phyloP scores from a whole-genome alignment of 2,329 filamentous ascomycete species.

The Fusarium sp. region DNA sequence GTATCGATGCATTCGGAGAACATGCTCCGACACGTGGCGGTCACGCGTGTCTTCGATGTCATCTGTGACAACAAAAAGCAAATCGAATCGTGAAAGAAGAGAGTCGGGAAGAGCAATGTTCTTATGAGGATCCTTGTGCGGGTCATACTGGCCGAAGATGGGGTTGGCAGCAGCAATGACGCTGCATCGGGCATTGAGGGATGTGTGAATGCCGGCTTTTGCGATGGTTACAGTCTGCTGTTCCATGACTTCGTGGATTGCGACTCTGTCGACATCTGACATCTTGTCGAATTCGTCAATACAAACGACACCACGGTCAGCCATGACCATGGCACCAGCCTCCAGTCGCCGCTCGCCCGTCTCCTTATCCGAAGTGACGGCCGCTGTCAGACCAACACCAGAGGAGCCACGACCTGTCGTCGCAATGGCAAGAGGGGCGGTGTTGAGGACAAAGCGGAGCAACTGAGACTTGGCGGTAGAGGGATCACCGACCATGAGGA shows the following conservation, averaged over 20 bases:
- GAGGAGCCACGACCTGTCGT: slow-evolving; percentile 97
- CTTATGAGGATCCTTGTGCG: slow-evolving; percentile 97
- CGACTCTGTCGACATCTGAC: slow-evolving; percentile 97
- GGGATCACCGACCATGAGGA: slow-evolving; percentile 98
- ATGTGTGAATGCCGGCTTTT: slow-evolving; percentile 98
- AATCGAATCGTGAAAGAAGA: slow-evolving; percentile 96
- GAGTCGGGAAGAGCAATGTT: slow-evolving; percentile 98
- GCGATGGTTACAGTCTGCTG: slow-evolving; percentile 99
- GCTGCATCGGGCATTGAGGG: slow-evolving; percentile 94
- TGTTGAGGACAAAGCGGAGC: slow-evolving; percentile 95
- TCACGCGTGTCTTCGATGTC: slow-evolving; percentile 96
- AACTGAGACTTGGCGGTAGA: slow-evolving; percentile 99
- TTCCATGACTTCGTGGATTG: slow-evolving; percentile 99
- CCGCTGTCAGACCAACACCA: slow-evolving; percentile 95
- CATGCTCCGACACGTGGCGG: slow-evolving; percentile 92
- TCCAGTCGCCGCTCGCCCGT: slow-evolving; percentile 95
- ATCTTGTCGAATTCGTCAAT: slow-evolving; percentile 99
- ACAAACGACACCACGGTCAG: slow-evolving; percentile 95
- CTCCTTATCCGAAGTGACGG: slow-evolving; percentile 96
- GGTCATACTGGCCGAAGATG: slow-evolving; percentile 97
- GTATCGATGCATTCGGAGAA: slow-evolving; percentile 96
- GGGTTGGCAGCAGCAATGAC: slow-evolving; percentile 97
- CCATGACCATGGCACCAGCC: slow-evolving; percentile 98
- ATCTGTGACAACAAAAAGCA: slow-evolving; percentile 96
- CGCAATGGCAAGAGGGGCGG: slow-evolving; percentile 93